phyloP scores from a whole-genome alignment of 257 asterid species.

The Lycium barbarum region DNA sequence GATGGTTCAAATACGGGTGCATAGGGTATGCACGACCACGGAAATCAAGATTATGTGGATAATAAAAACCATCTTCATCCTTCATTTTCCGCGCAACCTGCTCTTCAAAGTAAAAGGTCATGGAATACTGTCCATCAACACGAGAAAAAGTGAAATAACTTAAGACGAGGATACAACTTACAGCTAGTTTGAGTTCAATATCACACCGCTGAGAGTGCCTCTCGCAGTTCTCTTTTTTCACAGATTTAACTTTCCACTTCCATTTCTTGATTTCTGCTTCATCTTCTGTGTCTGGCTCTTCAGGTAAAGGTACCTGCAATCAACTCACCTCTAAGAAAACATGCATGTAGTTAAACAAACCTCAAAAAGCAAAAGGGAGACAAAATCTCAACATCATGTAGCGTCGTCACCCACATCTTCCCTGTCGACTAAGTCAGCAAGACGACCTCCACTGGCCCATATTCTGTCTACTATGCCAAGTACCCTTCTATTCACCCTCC shows the following conservation, averaged over 20 bases:
- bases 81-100: slow-evolving; percentile 97
- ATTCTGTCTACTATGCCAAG: slow-evolving; percentile 81
- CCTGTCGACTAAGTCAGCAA: slow-evolving; percentile 91
- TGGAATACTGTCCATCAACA: slow-evolving; percentile 27
- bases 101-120: slow-evolving; percentile 43
- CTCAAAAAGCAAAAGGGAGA: not conserved
- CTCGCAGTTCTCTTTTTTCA: slow-evolving; percentile 80
- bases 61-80: slow-evolving; percentile 95
- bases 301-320: slow-evolving; percentile 80
- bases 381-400: not conserved
- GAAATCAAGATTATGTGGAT: slow-evolving; percentile 97
- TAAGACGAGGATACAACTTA: slow-evolving; percentile 50
- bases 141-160: slow-evolving; percentile 8
- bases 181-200: slow-evolving; percentile 93
- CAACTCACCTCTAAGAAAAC: slow-evolving; percentile 26
- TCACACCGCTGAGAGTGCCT: slow-evolving; percentile 96
- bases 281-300: slow-evolving; percentile 80
- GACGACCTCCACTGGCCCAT: slow-evolving; percentile 90
- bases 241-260: slow-evolving; percentile 82
- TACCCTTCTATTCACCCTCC: slow-evolving; percentile 92
- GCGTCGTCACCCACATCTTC: slow-evolving; percentile 71
- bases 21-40: slow-evolving; percentile 99
- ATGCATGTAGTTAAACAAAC: slow-evolving; percentile 26
- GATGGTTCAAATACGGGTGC: slow-evolving; percentile 98
- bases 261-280: slow-evolving; percentile 76